Base-by-base conservation (phyloP, 352 stramenopile species). In the Phytophthora agathidicida region DNA sequence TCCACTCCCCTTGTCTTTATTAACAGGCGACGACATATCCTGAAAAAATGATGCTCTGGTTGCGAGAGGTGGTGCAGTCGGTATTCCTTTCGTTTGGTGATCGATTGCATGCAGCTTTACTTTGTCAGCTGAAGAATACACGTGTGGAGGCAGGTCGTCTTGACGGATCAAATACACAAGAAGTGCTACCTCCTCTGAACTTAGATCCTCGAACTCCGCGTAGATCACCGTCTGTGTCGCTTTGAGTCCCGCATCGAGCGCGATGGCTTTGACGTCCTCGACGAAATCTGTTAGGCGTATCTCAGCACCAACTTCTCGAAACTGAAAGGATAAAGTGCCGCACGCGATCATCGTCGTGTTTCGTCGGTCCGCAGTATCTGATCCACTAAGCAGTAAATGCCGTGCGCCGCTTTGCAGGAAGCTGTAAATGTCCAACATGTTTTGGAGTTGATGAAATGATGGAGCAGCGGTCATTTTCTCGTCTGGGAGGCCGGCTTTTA, bases 111-210 rank as follows among this genome's bases (percentile, higher is more conserved):
- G 50, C 13, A 89, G 71, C 20, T 75, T 77, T 0, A 77, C 63
- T 49, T 74, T 83, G 30, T 91, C 79, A 0, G 65, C 59, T 1
- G 75, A 68, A 3, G 77, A 78, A 35, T 88, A 89, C 9, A 83
- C 31, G 9, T 76, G 58, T 2, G 38, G 30, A 5, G 79, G 77
- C 1, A 87, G 14, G 33, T 88, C 79, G 14, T 69, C 60, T 24
- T 81, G 71, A 5, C 64, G 47, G 26, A 87, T 53, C 4, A 86
- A 45, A 22, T 86, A 63, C 22, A 85, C 41, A 0, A 85, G 17
- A 24, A 87, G 24, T 5, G 58, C 56, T 3, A 73, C 50, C n/a
- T 83, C 73, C 5, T 67, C 63, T 1, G 10, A 3, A 6, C 56
- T 55, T 3, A 91, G 41, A 23, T 84, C 66, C n/a, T 88, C 77